phyloP scores from a whole-genome alignment of 2,329 filamentous ascomycete species.

The Hypomyces rosellus region DNA sequence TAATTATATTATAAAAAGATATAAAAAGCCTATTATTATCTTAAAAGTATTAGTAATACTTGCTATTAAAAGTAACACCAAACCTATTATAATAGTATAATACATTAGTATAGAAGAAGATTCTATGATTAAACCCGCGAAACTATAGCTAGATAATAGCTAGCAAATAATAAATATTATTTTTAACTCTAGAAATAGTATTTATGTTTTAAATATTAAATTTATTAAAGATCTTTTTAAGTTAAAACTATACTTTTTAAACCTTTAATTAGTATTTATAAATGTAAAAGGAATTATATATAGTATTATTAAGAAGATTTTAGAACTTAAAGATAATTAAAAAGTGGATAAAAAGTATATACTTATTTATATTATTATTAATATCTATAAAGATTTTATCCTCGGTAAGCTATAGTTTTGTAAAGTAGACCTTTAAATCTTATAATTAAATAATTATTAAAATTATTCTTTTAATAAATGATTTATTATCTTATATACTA shows the following conservation, averaged over 20 bases:
- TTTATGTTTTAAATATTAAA: not conserved
- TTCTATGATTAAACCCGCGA: not conserved
- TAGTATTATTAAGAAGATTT: no score
- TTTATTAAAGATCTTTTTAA: no score
- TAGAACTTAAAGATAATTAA: no score
- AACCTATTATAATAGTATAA: not conserved
- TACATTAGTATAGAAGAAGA: not conserved
- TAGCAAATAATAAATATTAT: not conserved
- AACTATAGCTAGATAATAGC: not conserved
- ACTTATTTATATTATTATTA: not conserved
- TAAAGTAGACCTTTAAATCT: not conserved
- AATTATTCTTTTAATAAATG: not conserved
- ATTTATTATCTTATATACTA: no score
- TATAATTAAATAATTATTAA: not conserved
- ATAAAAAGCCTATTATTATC: not conserved
- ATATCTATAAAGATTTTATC: not conserved
- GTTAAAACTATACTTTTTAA: no score
- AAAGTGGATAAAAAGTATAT: no score
- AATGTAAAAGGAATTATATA: no score
- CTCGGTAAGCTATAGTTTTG: not conserved
- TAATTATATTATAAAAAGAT: not conserved
- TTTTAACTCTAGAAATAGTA: not conserved
- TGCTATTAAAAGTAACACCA: not conserved
- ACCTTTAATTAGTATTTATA: no score
- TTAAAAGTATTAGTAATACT: slow-evolving; percentile 1